These are phyloP conservation scores for Somion occarium DNA, from an alignment of 1,284 basidiomycete species.

Conservation along the genomic window DNA sequence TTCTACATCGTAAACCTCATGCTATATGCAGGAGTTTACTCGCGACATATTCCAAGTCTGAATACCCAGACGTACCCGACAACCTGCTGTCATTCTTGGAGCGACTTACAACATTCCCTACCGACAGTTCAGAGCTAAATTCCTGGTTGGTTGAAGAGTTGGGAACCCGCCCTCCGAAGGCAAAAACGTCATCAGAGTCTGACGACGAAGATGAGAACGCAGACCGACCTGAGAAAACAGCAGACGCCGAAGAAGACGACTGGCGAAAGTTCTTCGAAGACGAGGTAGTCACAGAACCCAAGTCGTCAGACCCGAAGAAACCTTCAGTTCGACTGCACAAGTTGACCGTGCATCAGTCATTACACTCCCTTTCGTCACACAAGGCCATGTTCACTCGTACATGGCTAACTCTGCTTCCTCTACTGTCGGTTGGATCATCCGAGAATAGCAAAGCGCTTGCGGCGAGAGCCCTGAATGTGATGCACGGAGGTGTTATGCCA, in stretches of 20 bases:
- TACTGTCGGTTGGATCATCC: constrained; percentile 37
- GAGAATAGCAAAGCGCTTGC: constrained; percentile 41
- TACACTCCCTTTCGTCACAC: constrained; percentile 73
- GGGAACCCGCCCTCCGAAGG: constrained; percentile 51
- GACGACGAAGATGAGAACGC: constrained; percentile 32
- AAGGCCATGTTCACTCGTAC: constrained; percentile 73
- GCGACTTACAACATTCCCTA: constrained; percentile 80
- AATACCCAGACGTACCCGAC: constrained; percentile 39
- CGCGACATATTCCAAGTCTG: constrained; percentile 21
- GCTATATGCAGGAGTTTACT: constrained; percentile 7
- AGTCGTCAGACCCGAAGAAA: constrained; percentile 28
- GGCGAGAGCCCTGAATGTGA: constrained; percentile 67
- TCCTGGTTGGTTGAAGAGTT: constrained; percentile 84
- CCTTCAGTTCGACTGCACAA: constrained; percentile 48
- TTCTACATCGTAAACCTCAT: constrained; percentile 2
- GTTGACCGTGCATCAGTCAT: constrained; percentile 67
- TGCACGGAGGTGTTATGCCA: constrained; percentile 84
- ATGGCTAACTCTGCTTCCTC: constrained; percentile 73
- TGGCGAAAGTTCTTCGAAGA: constrained; percentile 78
- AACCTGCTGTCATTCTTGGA: constrained; percentile 81
- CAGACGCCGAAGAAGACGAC: constrained; percentile 55
- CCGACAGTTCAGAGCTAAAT: constrained; percentile 70
- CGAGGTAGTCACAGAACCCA: constrained; percentile 38
- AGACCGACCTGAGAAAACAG: constrained; percentile 31
- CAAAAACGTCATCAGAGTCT: constrained; percentile 36